phyloP scores from a whole-genome alignment of 495 filamentous ascomycete species.

The Parachaetomium inaequale region DNA sequence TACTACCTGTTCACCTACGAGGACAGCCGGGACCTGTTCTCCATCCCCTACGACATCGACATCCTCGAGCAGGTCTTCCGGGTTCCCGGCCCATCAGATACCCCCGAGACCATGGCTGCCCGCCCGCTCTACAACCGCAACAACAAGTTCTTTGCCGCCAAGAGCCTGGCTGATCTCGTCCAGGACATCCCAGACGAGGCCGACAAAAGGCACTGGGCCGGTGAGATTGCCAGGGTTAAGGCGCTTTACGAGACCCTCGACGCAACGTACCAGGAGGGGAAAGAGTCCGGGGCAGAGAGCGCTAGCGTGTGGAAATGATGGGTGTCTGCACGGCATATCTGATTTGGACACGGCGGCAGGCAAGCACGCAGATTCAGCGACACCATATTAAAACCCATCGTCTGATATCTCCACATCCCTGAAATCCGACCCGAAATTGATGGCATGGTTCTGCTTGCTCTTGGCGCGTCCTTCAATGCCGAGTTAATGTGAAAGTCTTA shows the following conservation, averaged over 20 bases:
- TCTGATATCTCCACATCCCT: too few species aligned
- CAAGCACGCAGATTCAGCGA: too few species aligned
- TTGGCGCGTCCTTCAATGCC: too few species aligned
- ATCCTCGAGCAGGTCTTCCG: slow-evolving; percentile 42
- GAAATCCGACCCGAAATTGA: too few species aligned
- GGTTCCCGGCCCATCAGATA: slow-evolving; percentile 31
- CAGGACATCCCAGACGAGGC: slow-evolving; percentile 26
- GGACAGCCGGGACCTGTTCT: slow-evolving; percentile 39
- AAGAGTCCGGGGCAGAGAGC: slow-evolving; percentile 32
- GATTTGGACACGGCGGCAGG: background rate
- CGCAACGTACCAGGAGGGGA: slow-evolving; percentile 38
- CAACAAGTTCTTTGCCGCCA: slow-evolving; percentile 43
- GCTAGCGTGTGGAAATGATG: slow-evolving; percentile 42
- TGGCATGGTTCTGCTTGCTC: too few species aligned
- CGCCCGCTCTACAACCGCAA: slow-evolving; percentile 38
- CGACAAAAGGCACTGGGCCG: slow-evolving; percentile 22
- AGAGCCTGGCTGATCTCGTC: slow-evolving; percentile 35
- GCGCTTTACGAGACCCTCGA: slow-evolving; percentile 35
- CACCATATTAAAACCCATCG: too few species aligned
- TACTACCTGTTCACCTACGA: slow-evolving; percentile 47
- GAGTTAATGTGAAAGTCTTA: too few species aligned
- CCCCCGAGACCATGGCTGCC: slow-evolving; percentile 21
- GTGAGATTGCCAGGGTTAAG: slow-evolving; percentile 37
- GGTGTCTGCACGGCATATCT: background rate
- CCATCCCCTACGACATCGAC: slow-evolving; percentile 43